Evolutionary conservation across 768 basidiomycete species (phyloP), one percentile per base, ranked within the genome.

Genomic region (Rhizopogon roseolus): DNA sequence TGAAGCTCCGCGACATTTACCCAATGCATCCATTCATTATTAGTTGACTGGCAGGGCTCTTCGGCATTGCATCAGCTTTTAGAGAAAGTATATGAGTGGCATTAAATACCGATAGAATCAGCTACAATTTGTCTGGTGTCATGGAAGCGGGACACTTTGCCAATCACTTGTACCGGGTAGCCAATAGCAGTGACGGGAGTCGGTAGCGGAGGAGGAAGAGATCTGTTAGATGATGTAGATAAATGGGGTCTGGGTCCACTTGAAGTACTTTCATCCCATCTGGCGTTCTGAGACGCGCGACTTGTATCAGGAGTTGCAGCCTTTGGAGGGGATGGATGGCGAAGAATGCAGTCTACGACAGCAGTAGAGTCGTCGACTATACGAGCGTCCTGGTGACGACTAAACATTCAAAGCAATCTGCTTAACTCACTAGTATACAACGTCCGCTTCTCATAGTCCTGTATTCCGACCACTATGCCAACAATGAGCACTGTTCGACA

Each of bases 291-390:
- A 29, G 54, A 48, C 14, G 56, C 40, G 7, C 38, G 61, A 41
- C 49, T 51, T 11, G 50, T 29, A 34, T 42, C 48, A n/a, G 53
- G 28, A 19, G 50, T 65, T 14, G 52, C 52, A 1, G 50, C 40
- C 28, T 50, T 40, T 1, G 62, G 56, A 9, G 65, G 63, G 22
- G 66, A 57, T 5, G 67, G 65, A 40, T 72, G 70, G 22, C 70
- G 73, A 62, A 81, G 77, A 3, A 72, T 62, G 60, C 89, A 91
- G 43, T 91, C 88, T 25, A 92, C 74, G 4, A 86, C 82, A 28
- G 73, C 82, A 1, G 88, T 86, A 5, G 88, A 87, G 59, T 92
- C 90, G 62, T 92, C 90, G 54, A 91, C 87, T 91, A 49, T 28
- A 32, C 6, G 17, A 45, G 13, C 44, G 32, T 9, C 0, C 41